Evolutionary conservation across 306 rosid genomes (phyloP).

Genomic region (Lotus japonicus): DNA sequence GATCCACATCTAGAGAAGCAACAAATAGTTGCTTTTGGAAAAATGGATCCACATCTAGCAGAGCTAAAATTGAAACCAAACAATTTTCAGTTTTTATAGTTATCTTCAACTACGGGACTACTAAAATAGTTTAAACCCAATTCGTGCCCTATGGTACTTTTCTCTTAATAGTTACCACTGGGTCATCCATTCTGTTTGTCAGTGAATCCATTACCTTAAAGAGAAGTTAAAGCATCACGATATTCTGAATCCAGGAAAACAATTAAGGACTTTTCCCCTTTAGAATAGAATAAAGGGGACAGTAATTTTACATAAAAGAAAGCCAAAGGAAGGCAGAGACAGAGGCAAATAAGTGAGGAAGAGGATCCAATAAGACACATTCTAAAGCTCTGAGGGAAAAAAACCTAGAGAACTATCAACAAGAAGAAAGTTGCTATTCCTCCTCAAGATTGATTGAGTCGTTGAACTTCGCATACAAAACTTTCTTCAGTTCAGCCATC

Average conservation of each 20-base stretch:
- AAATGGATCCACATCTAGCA: no score
- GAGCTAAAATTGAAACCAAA: no score
- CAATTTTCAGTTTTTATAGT: no score
- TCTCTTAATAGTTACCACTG: neutral
- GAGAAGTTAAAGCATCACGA: neutral
- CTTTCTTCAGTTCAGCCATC: constrained; percentile 75
- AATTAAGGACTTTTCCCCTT: neutral
- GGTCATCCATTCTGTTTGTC: neutral
- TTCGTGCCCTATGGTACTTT: no score
- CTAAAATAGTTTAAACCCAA: no score
- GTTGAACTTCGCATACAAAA: constrained; percentile 35
- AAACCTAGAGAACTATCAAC: neutral
- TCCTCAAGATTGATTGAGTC: no score
- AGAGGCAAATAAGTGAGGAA: neutral
- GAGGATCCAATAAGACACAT: constrained; percentile 9
- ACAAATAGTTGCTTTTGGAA: no score
- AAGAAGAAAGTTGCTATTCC: no score
- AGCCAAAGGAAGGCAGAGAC: neutral
- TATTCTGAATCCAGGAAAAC: neutral
- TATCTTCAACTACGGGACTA: no score
- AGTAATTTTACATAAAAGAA: neutral
- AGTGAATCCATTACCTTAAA: neutral
- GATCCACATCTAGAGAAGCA: no score
- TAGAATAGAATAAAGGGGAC: neutral
- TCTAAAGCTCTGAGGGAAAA: no score